A percentile compares a stretch with the other conserved stretches of the same genome.
phyloP scores from a whole-genome alignment of 192 early-diverging fungal species.

The Coemansia pectinata region DNA sequence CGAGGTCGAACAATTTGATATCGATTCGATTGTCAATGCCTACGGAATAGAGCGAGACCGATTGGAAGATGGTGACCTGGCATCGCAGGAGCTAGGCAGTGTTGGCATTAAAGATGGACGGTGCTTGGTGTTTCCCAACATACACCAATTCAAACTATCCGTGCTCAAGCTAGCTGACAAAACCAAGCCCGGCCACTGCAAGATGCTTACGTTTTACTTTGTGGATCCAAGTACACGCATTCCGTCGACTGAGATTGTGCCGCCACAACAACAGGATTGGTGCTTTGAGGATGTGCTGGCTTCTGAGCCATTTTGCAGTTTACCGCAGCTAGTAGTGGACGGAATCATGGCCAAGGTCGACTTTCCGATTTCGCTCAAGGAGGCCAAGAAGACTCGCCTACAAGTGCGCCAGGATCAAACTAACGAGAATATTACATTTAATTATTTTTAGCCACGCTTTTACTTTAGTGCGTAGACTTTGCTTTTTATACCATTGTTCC shows the following conservation, averaged over 20 bases:
- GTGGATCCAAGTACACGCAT: conserved; percentile 61
- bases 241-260: conserved; percentile 60
- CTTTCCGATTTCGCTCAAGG: no score
- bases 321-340: conserved; percentile 17
- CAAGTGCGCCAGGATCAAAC: conserved; percentile 48
- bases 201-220: conserved; percentile 70
- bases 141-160: conserved; percentile 26
- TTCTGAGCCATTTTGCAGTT: background rate
- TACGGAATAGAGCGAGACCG: conserved; percentile 40
- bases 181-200: conserved; percentile 62
- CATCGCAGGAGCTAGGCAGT: conserved; percentile 23
- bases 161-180: conserved; percentile 61
- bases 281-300: no score
- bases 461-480: background rate
- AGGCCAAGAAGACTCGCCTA: conserved; percentile 7
- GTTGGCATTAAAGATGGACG: no score
- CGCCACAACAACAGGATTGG: conserved; percentile 63
- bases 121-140: no score
- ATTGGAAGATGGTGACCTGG: background rate
- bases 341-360: conserved; percentile 8
- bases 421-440: background rate
- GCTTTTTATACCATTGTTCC: no score
- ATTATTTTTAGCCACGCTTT: conserved; percentile 13
- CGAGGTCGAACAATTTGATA: background rate
- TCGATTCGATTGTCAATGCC: background rate